Conservation (phyloP, 768 basidiomycete species). For the Tylopilus rubrobrunneus region DNA sequence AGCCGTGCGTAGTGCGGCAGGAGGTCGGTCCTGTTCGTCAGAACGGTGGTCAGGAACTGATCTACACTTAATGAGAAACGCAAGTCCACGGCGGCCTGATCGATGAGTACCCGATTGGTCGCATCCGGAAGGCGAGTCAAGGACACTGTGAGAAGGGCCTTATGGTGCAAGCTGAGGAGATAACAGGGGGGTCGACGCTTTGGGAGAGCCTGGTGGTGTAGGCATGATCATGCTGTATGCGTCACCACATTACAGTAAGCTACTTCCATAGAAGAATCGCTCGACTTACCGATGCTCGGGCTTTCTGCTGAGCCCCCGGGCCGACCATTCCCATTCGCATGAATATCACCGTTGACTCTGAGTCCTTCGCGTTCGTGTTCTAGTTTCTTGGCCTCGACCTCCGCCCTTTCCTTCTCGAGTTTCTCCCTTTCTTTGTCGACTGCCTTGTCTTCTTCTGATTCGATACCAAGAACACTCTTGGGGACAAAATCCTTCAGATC, state of each 20-base stretch:
- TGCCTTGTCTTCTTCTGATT: slow-evolving; percentile 38
- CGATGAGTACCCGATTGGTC: slow-evolving; percentile 85
- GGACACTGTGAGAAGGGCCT: slow-evolving; percentile 84
- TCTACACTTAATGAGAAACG: slow-evolving; percentile 57
- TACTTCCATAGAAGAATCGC: slow-evolving; percentile 2
- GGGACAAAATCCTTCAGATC: slow-evolving; percentile 94
- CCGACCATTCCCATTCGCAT: slow-evolving; percentile 18
- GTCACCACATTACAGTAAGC: slow-evolving; percentile 39
- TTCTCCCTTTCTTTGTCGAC: slow-evolving; percentile 43
- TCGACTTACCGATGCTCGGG: slow-evolving; percentile 22
- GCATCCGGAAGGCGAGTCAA: slow-evolving; percentile 90
- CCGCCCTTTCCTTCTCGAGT: slow-evolving; percentile 52
- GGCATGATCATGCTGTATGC: slow-evolving; percentile 49
- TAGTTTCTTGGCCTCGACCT: slow-evolving; percentile 67
- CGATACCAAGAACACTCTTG: slow-evolving; percentile 76
- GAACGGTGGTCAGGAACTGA: slow-evolving; percentile 78
- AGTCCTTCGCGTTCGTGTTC: slow-evolving; percentile 75
- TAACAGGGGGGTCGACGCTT: slow-evolving; percentile 51
- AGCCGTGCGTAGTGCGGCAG: slow-evolving; percentile 91
- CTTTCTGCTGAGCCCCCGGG: slow-evolving; percentile 6
- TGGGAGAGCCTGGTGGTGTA: slow-evolving; percentile 59
- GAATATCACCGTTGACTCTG: slow-evolving; percentile 33
- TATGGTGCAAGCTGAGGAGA: slow-evolving; percentile 76
- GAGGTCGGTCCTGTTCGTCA: slow-evolving; percentile 85
- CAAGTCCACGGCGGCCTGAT: slow-evolving; percentile 93